These are phyloP conservation scores for Rhododendron ovatum DNA, from an alignment of 148 eudicot genomes.

Conservation along the genomic window DNA sequence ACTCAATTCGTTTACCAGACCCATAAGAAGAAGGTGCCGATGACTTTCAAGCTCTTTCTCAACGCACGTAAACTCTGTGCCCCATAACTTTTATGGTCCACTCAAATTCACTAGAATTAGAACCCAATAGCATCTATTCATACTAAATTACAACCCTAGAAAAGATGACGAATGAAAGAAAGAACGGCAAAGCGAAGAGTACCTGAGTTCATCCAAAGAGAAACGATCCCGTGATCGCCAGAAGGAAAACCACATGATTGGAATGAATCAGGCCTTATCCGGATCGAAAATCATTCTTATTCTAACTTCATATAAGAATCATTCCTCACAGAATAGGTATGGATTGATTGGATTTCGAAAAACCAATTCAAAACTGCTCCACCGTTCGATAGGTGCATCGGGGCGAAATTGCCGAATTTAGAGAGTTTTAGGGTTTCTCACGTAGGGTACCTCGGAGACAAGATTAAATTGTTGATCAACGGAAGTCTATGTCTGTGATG, in stretches of 20 bases:
- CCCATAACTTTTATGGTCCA: neutral
- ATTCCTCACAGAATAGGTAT: neutral
- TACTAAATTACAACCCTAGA: neutral
- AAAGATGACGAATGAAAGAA: neutral
- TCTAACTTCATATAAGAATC: neutral
- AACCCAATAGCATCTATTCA: too few species aligned
- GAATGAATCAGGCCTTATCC: conserved; percentile 25
- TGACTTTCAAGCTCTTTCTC: neutral
- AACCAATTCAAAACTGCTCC: neutral
- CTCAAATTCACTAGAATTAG: neutral
- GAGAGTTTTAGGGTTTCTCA: neutral
- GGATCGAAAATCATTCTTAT: conserved; percentile 27
- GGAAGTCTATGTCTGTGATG: neutral
- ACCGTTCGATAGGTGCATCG: neutral
- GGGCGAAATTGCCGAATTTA: neutral
- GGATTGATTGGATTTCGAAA: neutral
- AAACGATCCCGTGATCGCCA: conserved; percentile 88
- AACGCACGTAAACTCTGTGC: neutral
- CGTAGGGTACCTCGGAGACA: neutral
- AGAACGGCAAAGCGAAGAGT: neutral
- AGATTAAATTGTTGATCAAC: neutral
- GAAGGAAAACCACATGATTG: conserved; percentile 89
- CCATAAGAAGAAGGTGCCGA: neutral
- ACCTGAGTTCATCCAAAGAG: conserved; percentile 90
- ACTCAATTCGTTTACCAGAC: neutral